These are phyloP conservation scores for Hibiscus syriacus DNA, from an alignment of 345 rosid species.

Conservation along the genomic window DNA sequence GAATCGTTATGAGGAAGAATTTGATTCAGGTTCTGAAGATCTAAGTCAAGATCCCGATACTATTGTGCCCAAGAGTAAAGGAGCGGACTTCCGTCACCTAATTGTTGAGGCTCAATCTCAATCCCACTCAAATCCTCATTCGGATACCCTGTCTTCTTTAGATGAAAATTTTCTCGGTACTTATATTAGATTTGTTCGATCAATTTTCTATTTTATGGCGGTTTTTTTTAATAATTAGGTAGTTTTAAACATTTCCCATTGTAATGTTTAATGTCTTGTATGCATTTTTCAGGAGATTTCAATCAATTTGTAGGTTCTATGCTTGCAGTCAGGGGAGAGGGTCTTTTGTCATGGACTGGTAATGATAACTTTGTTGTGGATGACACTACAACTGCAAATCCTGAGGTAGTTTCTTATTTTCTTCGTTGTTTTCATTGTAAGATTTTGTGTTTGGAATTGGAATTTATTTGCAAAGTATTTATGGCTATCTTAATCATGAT, in stretches of 20 bases:
- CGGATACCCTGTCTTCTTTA: slow-evolving; percentile 33
- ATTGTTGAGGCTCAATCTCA: slow-evolving; percentile 67
- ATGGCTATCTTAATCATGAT: background rate
- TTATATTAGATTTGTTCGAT: background rate
- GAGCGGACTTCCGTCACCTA: slow-evolving; percentile 61
- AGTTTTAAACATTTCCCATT: background rate
- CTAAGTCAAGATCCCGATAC: slow-evolving; percentile 23
- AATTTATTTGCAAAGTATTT: background rate
- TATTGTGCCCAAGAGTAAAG: slow-evolving; percentile 66
- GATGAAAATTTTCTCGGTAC: slow-evolving; percentile 60
- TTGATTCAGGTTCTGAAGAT: slow-evolving; percentile 22
- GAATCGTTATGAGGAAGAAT: slow-evolving; percentile 65
- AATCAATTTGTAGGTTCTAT: slow-evolving; percentile 39
- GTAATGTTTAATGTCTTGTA: background rate
- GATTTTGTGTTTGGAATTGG: background rate
- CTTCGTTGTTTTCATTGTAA: background rate
- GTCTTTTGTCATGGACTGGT: slow-evolving; percentile 54
- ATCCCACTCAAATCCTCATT: slow-evolving; percentile 25
- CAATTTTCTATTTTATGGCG: background rate
- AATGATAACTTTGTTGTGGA: slow-evolving; percentile 64
- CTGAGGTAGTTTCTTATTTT: slow-evolving; percentile 43
- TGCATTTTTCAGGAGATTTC: slow-evolving; percentile 42
- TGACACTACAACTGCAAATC: slow-evolving; percentile 36
- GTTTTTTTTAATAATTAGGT: background rate
- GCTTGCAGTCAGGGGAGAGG: slow-evolving; percentile 70